Base-by-base conservation (phyloP, 805 yeast genomes). In the Clavispora fructus region DNA sequence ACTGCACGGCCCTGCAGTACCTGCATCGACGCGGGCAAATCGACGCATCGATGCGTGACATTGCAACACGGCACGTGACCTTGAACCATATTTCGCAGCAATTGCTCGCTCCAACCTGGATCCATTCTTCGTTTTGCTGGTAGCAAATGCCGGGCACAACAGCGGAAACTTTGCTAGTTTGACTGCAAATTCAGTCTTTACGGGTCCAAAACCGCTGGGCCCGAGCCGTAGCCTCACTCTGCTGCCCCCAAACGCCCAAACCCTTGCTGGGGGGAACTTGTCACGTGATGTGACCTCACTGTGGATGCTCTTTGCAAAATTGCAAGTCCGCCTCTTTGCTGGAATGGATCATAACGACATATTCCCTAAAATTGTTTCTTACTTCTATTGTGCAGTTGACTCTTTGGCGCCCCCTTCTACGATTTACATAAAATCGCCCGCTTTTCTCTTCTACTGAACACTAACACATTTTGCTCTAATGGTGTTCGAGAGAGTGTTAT, bases 61-160 rank as follows among this genome's bases (percentile, higher is more conserved):
- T 60, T 56, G 61, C 64, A 57, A 56, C 63, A 56, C 39, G 39
- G 39, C 67, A 62, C 67, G 67, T 62, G 67, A 50, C 45, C 35
- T 42, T 12, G 17, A 43, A 41, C 45, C 49, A 53, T 44, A 43
- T 40, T 52, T 51, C 51, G 56, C 56, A 53, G 53, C 55, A 47
- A 49, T 47, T 49, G 25, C 29, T 11, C 35, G 35, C 10, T 31
- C n/a, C 17, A 4, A 6, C 16, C 11, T n/a, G n/a, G n/a, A 7
- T 14, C 4, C 4, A 12, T 31, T 31, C 35, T 31, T n/a, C 35
- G 17, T 7, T n/a, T 31, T 31, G n/a, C 11, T n/a, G n/a, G 14
- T 14, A 7, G 35, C 16, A 3, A 10, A 9, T 6, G n/a, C 31
- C n/a, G 31, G n/a, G n/a, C n/a, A 11, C 31, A 29, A 29, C 31